Conservation (phyloP, 176 grass and related monocot genomes). For the Oryza australiensis region DNA sequence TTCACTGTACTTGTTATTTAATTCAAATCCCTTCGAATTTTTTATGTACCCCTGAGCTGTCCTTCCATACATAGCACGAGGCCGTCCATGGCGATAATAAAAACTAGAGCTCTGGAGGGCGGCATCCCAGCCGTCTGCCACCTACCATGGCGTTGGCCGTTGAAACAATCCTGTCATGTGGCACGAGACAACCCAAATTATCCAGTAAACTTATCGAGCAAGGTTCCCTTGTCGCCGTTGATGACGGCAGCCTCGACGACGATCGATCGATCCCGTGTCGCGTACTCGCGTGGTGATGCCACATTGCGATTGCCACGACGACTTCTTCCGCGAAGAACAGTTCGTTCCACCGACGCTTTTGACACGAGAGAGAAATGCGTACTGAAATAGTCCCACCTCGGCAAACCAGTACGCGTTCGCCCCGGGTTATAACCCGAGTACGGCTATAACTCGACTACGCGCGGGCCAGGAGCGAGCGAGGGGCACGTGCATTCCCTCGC, state of each 20-base stretch:
- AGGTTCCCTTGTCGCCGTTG: not conserved
- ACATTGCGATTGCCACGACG: no score
- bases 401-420: not conserved
- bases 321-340: not conserved
- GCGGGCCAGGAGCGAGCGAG: not conserved
- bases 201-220: not conserved
- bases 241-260: not conserved
- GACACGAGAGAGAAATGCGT: not conserved
- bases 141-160: constrained; percentile 19
- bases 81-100: no score
- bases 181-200: not conserved
- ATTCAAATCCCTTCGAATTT: not conserved
- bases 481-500: not conserved
- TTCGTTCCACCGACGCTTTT: not conserved
- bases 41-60: not conserved
- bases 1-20: not conserved
- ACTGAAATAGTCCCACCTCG: not conserved
- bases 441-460: constrained; percentile 7
- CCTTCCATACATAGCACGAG: not conserved
- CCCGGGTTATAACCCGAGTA: constrained; percentile 8
- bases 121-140: not conserved
- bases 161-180: constrained; percentile 5
- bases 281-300: not conserved
- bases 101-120: no score
- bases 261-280: not conserved